Conservation (phyloP, 2,329 filamentous ascomycete species). For the Knufia fluminis region DNA sequence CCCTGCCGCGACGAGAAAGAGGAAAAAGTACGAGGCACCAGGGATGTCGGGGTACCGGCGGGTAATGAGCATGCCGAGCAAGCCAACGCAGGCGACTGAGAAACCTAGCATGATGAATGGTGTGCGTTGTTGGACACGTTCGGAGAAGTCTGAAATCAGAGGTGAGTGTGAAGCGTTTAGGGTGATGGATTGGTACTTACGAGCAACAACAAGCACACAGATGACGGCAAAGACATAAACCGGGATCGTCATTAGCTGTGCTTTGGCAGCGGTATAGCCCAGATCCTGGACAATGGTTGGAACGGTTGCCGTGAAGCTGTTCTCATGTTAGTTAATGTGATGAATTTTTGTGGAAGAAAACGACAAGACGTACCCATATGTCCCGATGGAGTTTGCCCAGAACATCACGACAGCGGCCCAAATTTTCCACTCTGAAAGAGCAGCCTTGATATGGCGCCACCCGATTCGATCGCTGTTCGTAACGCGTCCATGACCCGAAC, state of each 20-base stretch:
- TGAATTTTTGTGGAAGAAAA: background rate
- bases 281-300: constrained; percentile 55
- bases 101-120: constrained; percentile 55
- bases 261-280: constrained; percentile 44
- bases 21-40: constrained; percentile 30
- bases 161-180: background rate
- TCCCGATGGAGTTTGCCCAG: constrained; percentile 21
- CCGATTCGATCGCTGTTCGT: constrained; percentile 59
- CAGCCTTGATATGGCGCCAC: constrained; percentile 56
- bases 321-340: background rate
- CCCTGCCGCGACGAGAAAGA: constrained; percentile 46
- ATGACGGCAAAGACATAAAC: constrained; percentile 41
- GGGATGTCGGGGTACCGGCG: constrained; percentile 32
- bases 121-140: constrained; percentile 48
- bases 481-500: constrained; percentile 36
- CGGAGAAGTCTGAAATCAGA: constrained; percentile 39
- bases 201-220: constrained; percentile 23
- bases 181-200: background rate
- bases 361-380: constrained; percentile 16
- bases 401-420: constrained; percentile 61
- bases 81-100: constrained; percentile 49
- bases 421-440: constrained; percentile 58
- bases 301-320: background rate
- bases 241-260: constrained; percentile 58
- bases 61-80: constrained; percentile 50